Evolutionary conservation across 352 stramenopile genomes (phyloP).

Genomic region (Phytophthora sansomeana): DNA sequence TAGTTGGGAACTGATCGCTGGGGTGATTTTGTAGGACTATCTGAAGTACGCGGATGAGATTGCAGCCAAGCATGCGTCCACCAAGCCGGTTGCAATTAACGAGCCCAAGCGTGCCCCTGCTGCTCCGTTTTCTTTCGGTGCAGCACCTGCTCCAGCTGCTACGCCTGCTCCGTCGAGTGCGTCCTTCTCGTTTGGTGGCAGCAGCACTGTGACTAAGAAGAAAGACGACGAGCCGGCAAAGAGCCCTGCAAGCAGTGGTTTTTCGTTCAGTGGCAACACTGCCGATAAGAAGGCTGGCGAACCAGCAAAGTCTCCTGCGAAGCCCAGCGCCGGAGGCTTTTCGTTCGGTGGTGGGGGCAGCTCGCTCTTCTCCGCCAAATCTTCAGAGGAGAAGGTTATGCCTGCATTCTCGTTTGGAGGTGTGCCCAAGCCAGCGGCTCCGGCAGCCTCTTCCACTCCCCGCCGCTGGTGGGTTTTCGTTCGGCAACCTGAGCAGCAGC

Average conservation of each 20-base stretch:
- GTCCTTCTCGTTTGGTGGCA: constrained; percentile 46
- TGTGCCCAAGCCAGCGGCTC: constrained; percentile 28
- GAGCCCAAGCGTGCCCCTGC: constrained; percentile 35
- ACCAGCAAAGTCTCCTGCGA: constrained; percentile 25
- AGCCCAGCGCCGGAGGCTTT: constrained; percentile 18
- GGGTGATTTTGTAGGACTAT: constrained; percentile 66
- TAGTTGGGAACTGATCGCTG: background rate
- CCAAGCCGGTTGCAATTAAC: constrained; percentile 61
- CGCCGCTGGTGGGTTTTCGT: constrained; percentile 50
- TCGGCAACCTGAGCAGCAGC: constrained; percentile 38
- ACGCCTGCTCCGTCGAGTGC: constrained; percentile 15
- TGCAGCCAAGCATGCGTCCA: constrained; percentile 64
- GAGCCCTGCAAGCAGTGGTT: constrained; percentile 5
- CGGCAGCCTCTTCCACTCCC: constrained; percentile 30
- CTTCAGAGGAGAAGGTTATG: constrained; percentile 42
- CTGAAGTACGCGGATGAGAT: constrained; percentile 72
- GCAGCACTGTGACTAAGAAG: constrained; percentile 15
- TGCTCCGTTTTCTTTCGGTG: constrained; percentile 36
- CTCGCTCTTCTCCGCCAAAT: constrained; percentile 51
- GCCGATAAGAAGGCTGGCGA: constrained; percentile 27
- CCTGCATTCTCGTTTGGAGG: constrained; percentile 59
- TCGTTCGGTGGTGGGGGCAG: constrained; percentile 39
- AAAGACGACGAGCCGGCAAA: constrained; percentile 20
- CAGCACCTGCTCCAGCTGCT: constrained; percentile 12
- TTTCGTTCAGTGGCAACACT: constrained; percentile 18